These are phyloP conservation scores for Pythium periplocum DNA, from an alignment of 352 stramenopile genomes.

Conservation along the genomic window DNA sequence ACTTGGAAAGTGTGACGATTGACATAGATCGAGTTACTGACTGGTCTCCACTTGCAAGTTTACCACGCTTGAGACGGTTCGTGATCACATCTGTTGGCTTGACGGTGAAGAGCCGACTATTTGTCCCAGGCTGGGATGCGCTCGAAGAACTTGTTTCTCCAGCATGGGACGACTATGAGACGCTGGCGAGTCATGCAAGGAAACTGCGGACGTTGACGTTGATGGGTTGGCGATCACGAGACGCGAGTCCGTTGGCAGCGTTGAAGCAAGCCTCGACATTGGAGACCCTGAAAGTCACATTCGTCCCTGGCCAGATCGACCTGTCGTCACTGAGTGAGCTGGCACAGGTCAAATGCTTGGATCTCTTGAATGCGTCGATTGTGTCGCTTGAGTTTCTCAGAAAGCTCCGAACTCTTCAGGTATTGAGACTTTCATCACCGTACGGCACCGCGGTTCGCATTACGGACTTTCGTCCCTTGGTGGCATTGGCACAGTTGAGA, in stretches of 20 bases:
- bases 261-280: constrained; percentile 4
- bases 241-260: constrained; percentile 10
- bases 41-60: constrained; percentile 9
- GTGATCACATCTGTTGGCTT: constrained; percentile 5
- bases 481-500: constrained; percentile 1
- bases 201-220: constrained; percentile 2
- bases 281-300: constrained; percentile 9
- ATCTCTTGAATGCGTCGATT: constrained; percentile 13
- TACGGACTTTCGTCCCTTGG: constrained; percentile 11
- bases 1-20: constrained; percentile 9
- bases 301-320: constrained; percentile 12
- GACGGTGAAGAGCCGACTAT: neutral
- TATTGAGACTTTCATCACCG: constrained; percentile 8
- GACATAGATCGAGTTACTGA: constrained; percentile 10
- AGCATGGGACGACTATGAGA: constrained; percentile 14
- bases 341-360: constrained; percentile 4
- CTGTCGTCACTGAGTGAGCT: constrained; percentile 13
- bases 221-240: constrained; percentile 12
- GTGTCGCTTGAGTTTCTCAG: constrained; percentile 15
- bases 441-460: constrained; percentile 6
- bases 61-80: constrained; percentile 5
- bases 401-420: constrained; percentile 6
- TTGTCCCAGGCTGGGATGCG: constrained; percentile 7
- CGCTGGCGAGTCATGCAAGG: constrained; percentile 1
- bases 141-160: constrained; percentile 14